Evolutionary conservation across 805 yeast genomes (phyloP).

Genomic region (Saturnispora mendoncae): DNA sequence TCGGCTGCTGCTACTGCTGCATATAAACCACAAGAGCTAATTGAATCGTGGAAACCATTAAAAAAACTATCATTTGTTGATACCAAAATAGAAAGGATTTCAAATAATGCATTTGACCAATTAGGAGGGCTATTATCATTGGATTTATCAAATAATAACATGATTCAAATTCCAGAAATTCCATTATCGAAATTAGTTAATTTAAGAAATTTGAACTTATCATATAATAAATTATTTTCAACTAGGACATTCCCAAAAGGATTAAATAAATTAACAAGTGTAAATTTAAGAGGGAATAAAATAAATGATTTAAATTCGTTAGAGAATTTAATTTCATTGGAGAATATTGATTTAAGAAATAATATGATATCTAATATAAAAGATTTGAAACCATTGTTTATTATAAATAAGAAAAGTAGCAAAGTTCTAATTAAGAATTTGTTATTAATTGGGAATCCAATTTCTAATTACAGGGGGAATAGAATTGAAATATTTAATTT

Average conservation of each 20-base stretch:
- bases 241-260: slow-evolving; percentile 30
- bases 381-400: slow-evolving; percentile 34
- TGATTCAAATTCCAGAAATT: slow-evolving; percentile 39
- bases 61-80: slow-evolving; percentile 35
- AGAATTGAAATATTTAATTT: slow-evolving; percentile 48
- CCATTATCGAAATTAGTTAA: slow-evolving; percentile 41
- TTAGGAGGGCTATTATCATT: slow-evolving; percentile 32
- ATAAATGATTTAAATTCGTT: slow-evolving; percentile 31
- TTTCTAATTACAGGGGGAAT: slow-evolving; percentile 33
- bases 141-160: slow-evolving; percentile 47
- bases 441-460: slow-evolving; percentile 33
- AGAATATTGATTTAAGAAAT: slow-evolving; percentile 46
- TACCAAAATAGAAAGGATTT: slow-evolving; percentile 29
- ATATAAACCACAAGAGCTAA: not conserved
- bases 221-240: slow-evolving; percentile 37
- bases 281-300: slow-evolving; percentile 44
- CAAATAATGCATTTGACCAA: slow-evolving; percentile 25
- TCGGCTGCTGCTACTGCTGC: too few relatives aligned
- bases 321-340: slow-evolving; percentile 34
- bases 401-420: slow-evolving; percentile 16
- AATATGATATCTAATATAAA: slow-evolving; percentile 34
- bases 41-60: slow-evolving; percentile 29
- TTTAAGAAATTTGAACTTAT: slow-evolving; percentile 44
- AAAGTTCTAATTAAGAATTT: slow-evolving; percentile 21
- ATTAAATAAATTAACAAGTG: slow-evolving; percentile 35